A percentile compares a stretch with the other conserved stretches of the same genome.
Conservation (phyloP, 371 early-diverging fungal species). For the Actinomortierella ambigua region DNA sequence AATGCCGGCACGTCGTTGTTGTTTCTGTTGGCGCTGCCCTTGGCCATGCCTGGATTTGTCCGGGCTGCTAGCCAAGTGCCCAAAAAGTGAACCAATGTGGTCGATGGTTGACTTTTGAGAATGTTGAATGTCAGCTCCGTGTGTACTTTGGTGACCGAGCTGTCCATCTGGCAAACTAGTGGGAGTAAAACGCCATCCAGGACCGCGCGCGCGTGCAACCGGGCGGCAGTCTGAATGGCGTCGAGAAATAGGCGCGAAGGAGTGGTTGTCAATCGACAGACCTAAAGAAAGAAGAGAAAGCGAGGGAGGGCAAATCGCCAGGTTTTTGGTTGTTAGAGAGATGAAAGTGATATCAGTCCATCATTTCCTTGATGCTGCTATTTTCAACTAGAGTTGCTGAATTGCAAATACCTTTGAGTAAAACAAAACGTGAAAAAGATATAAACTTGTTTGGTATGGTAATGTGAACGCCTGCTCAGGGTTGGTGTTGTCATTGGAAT, state of each 20-base stretch:
- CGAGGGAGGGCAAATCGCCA: background rate
- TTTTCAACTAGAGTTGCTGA: background rate
- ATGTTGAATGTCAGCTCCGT: conserved; percentile 31
- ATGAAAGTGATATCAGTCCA: background rate
- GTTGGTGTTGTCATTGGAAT: conserved; percentile 1
- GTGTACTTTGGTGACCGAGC: conserved; percentile 12
- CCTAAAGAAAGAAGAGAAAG: conserved; percentile 3
- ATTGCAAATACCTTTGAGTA: conserved; percentile 14
- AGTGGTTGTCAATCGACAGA: conserved; percentile 7
- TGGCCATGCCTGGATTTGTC: background rate
- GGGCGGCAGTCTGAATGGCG: conserved; percentile 17
- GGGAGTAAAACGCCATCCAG: conserved; percentile 26
- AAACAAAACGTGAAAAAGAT: conserved; percentile 16
- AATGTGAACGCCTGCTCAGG: conserved; percentile 5
- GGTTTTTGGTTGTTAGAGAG: background rate
- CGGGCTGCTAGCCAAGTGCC: conserved; percentile 7
- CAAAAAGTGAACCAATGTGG: conserved; percentile 23
- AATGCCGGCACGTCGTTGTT: too few species aligned
- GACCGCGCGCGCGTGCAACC: conserved; percentile 26
- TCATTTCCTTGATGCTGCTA: background rate
- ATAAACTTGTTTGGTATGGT: conserved; percentile 19
- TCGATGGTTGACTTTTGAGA: conserved; percentile 24
- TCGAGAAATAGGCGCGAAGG: conserved; percentile 39
- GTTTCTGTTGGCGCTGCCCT: background rate
- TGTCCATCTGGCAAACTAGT: background rate